Base-by-base conservation (phyloP, 352 stramenopile genomes). In the Globisporangium paroecandrum region DNA sequence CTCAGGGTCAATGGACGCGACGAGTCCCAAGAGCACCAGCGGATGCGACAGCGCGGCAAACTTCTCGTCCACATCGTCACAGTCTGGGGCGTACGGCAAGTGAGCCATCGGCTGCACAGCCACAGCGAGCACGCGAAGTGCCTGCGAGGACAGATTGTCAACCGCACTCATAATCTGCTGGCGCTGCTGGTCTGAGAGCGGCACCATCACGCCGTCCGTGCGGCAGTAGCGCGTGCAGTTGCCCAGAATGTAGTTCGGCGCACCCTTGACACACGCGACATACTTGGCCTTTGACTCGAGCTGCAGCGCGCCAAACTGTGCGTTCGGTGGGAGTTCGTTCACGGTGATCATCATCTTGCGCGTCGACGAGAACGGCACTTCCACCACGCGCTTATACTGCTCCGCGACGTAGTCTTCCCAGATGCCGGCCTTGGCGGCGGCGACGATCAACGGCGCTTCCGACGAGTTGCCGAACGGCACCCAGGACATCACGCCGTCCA, bases 301-400 rank as follows among this genome's bases (percentile, higher is more conserved):
- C 22, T 53, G 27, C 1, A 93, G 51, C 3, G 62, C 71, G 49
- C 80, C 81, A 25, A 88, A 82, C 75, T 77, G 79, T 1, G 69
- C 70, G 1, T 68, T 69, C 18, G 65, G 34, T 9, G 81, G 79
- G 4, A 92, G 49, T 0, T 72, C 67, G 56, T 90, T 86, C n/a
- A 92, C 77, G 3, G 84, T 92, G 49, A 92, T 75, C 97, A 99
- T 99, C 70, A 89, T 91, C 76, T 99, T 99, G 27, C 90, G 83
- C 8, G 97, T 93, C 15, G 93, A 98, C 27, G 78, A 97, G 80
- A 99, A 99, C 0, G 96, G 91, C 53, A 98, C 87, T 82, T 98
- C 94, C 13, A 87, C 82, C 0, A 93, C 41, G 10, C 96, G 85
- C 24, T 82, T 86, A 78, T 83, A 93, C 71, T 83, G 78, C n/a